Percentiles rank a stretch among this genome's conserved stretches.
These are phyloP conservation scores for Ascomycota sp. DNA, from an alignment of 2,329 filamentous ascomycete genomes.

Conservation along the genomic window DNA sequence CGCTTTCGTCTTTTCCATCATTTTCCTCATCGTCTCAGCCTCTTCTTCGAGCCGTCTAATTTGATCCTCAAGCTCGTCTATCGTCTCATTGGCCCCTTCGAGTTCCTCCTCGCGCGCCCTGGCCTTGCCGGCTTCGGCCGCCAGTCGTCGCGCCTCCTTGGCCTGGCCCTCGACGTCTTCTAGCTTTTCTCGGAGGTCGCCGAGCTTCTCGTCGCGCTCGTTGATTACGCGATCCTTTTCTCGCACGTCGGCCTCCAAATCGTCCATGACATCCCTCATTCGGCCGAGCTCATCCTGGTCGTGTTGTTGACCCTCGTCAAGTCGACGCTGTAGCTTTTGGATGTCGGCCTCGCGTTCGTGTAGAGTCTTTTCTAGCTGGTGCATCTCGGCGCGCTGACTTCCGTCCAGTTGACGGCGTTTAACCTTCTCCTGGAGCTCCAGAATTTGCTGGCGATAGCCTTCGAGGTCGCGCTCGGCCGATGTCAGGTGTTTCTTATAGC, in stretches of 20 bases:
- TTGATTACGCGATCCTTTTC: constrained; percentile 57
- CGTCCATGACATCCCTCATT: constrained; percentile 52
- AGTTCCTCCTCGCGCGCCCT: constrained; percentile 29
- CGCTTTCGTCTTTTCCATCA: constrained; percentile 28
- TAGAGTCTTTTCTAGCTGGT: constrained; percentile 33
- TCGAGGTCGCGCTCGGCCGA: constrained; percentile 76
- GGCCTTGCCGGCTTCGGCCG: constrained; percentile 35
- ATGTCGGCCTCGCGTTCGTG: constrained; percentile 39
- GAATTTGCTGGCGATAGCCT: constrained; percentile 59
- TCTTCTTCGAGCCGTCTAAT: constrained; percentile 33
- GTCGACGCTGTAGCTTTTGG: constrained; percentile 36
- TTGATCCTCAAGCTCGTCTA: constrained; percentile 35
- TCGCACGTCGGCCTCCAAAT: constrained; percentile 54
- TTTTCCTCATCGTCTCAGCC: constrained; percentile 31
- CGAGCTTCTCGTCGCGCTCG: constrained; percentile 56
- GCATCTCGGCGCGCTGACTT: constrained; percentile 39
- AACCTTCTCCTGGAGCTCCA: constrained; percentile 64
- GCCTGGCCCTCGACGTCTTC: constrained; percentile 36
- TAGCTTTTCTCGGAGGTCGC: constrained; percentile 36
- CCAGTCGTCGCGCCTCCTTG: constrained; percentile 30
- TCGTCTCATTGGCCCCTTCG: constrained; percentile 34
- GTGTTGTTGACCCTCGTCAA: constrained; percentile 34
- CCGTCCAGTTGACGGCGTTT: constrained; percentile 58
- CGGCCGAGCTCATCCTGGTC: constrained; percentile 41
- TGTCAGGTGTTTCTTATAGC: constrained; percentile 67